Conservation (phyloP, 2,329 filamentous ascomycete genomes). For the Hortaea werneckii region DNA sequence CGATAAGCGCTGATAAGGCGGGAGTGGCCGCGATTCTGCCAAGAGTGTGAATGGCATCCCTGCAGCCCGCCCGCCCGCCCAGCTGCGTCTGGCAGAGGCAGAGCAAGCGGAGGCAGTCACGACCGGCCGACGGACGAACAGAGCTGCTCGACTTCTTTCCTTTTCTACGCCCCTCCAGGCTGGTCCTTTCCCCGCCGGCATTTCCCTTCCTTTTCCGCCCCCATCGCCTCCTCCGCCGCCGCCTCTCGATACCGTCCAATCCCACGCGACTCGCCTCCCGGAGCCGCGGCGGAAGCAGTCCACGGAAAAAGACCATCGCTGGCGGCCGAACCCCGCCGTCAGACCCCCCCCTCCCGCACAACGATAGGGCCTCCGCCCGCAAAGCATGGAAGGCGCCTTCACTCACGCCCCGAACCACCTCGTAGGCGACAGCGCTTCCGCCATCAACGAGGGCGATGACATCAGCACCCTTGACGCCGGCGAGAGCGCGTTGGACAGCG, state of each 20-base stretch:
- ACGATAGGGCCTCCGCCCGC: neutral
- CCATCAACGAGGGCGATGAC: slow-evolving; percentile 80
- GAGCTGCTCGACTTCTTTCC: too few relatives aligned
- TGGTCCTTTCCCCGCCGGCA: neutral
- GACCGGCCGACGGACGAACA: too few relatives aligned
- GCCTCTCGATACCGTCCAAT: neutral
- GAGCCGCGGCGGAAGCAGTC: neutral
- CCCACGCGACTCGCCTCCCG: neutral
- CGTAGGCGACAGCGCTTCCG: slow-evolving; percentile 71
- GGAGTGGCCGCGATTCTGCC: neutral
- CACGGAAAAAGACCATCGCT: neutral
- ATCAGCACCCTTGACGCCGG: slow-evolving; percentile 41
- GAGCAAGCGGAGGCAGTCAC: too few relatives aligned
- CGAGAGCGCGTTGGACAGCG: slow-evolving; percentile 67
- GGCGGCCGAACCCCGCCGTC: neutral
- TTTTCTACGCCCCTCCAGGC: neutral
- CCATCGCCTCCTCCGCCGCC: neutral
- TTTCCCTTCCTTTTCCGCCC: too few relatives aligned
- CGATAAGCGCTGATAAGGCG: neutral
- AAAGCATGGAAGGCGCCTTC: slow-evolving; percentile 72
- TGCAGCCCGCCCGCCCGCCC: too few relatives aligned
- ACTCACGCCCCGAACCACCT: slow-evolving; percentile 80
- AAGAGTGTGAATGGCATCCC: neutral
- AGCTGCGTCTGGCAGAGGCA: too few relatives aligned
- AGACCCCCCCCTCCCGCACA: neutral